Evolutionary conservation across 441 rosid species (phyloP).

Genomic region (Euphorbia schlechtendalii): DNA sequence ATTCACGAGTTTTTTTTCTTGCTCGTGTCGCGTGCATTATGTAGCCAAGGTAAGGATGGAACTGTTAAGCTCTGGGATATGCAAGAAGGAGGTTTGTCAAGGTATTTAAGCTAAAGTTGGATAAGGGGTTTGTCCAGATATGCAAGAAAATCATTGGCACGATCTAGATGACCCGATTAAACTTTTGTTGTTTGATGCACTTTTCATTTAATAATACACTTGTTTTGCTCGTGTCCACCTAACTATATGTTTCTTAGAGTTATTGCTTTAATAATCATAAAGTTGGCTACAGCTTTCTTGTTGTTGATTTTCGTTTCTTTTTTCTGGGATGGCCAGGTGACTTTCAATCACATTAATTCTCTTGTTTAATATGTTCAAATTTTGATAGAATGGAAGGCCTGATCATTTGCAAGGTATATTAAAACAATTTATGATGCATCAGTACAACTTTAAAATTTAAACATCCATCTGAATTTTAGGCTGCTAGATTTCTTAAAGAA

Average conservation of each 20-base stretch:
- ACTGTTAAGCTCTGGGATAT: constrained; percentile 86
- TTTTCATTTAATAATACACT: too few species aligned
- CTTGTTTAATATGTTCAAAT: too few species aligned
- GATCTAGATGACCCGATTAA: background rate
- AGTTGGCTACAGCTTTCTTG: background rate
- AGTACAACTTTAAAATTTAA: too few species aligned
- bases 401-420: too few species aligned
- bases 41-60: constrained; percentile 93
- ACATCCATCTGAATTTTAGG: too few species aligned
- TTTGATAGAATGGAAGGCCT: too few species aligned
- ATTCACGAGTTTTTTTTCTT: constrained; percentile 4
- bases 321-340: too few species aligned
- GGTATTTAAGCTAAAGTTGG: constrained; percentile 28
- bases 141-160: background rate
- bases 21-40: background rate
- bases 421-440: too few species aligned
- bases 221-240: background rate
- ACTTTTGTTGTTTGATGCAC: background rate
- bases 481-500: too few species aligned
- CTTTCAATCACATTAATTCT: too few species aligned
- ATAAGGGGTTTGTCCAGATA: constrained; percentile 1
- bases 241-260: background rate
- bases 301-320: background rate
- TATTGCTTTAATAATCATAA: background rate
- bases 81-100: constrained; percentile 71